phyloP scores from a whole-genome alignment of 2,329 filamentous ascomycete genomes.

The Fusarium subtropicale region DNA sequence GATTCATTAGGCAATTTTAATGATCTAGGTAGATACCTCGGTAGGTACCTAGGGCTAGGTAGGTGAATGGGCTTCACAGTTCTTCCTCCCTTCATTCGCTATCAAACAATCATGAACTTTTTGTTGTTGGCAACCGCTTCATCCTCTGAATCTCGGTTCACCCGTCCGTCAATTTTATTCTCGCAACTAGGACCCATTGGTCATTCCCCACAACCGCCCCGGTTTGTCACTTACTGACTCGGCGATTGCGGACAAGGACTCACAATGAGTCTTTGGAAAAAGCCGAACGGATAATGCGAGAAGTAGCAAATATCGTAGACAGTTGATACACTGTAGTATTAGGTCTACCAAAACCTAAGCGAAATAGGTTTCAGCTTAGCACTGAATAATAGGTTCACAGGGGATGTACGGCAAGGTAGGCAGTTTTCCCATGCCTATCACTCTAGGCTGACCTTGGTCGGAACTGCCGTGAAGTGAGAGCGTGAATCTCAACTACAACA shows the following conservation, averaged over 20 bases:
- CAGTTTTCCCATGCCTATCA: background rate
- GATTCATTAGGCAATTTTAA: background rate
- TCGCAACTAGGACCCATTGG: constrained; percentile 1
- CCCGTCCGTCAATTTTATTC: background rate
- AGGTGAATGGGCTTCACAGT: background rate
- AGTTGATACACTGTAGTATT: background rate
- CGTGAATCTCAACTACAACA: background rate
- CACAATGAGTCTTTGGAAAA: constrained; percentile 1
- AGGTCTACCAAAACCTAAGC: background rate
- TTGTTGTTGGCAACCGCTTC: background rate
- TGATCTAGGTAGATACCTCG: no score
- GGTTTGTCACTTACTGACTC: constrained; percentile 9
- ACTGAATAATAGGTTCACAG: background rate
- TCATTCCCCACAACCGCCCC: constrained; percentile 7
- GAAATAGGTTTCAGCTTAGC: background rate
- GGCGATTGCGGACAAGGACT: constrained; percentile 13
- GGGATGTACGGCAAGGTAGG: background rate
- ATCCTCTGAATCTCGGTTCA: constrained; percentile 14
- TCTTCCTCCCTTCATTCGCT: background rate
- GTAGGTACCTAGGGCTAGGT: no score
- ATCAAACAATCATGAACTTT: background rate
- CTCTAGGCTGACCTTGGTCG: background rate
- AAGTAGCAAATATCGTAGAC: background rate
- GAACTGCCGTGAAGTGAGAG: background rate
- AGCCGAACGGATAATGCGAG: background rate